Evolutionary conservation across 2,329 filamentous ascomycete species (phyloP), one percentile per base, ranked within the genome.

Genomic region (Cercospora brassicicola): DNA sequence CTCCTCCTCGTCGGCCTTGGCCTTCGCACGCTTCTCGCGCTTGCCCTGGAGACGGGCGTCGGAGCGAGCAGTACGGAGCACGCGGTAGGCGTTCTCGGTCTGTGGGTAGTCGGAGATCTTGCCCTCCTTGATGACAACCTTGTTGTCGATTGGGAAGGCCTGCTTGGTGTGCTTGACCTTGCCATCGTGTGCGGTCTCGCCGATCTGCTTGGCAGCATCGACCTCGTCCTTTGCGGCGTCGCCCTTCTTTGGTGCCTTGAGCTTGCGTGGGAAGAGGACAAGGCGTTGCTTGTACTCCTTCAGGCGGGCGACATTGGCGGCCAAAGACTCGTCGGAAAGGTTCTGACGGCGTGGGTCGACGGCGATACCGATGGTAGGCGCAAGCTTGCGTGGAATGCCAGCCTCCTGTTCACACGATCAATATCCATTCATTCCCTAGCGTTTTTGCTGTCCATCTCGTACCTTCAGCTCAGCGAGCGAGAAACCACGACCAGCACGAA

Each of bases 401-500:
- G 94, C 95, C 84, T 94, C 95, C 94, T 96, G 75, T 74, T 63
- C 67, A 68, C 51, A 61, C 4, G 23, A 57, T 66, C 59, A 66
- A 56, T 67, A 59, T 69, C 67, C 74, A 72, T 64, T 74, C 9
- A 59, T 66, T 26, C 28, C 13, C 15, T 2, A 18, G 26, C 11
- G 39, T 4, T 39, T 18, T 39, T 66, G 53, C 65, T 48, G 23
- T 45, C 28, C 51, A 45, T 60, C 53, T 56, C 66, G 55, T 91
- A 97, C 94, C 94, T 99, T 99, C 83, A 99, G 88, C 89, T 99
- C 95, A 86, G 90, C 88, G 77, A 98, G 88, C 78, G 94, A 93
- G 91, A 99, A 99, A 83, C 95, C 95, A 88, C 95, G 93, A 84
- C 95, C 95, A 81, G 93, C 89, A 83, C 95, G 91, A 81, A 96